Conservation (phyloP, 129 eudicot genomes). For the Lactuca sativa region DNA sequence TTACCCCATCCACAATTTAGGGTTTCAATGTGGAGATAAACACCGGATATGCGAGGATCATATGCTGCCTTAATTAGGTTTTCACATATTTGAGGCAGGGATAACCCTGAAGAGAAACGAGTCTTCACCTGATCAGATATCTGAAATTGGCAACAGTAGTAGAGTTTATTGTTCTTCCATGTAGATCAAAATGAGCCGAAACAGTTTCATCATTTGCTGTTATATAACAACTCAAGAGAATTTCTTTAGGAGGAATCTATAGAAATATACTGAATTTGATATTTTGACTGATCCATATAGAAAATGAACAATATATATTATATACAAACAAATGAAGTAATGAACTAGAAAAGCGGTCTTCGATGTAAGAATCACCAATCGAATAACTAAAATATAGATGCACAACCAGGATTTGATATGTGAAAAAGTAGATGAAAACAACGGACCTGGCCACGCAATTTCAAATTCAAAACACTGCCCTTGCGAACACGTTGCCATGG, state of each 20-base stretch:
- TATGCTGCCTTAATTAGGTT: conserved; percentile 81
- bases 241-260: too few species aligned
- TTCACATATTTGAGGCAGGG: conserved; percentile 91
- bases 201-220: too few species aligned
- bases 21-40: conserved; percentile 79
- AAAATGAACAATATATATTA: too few species aligned
- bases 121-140: conserved; percentile 86
- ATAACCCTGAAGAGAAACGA: conserved; percentile 77
- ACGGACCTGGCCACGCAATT: conserved; percentile 83
- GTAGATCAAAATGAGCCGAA: too few species aligned
- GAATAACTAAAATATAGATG: neutral
- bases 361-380: neutral
- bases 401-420: neutral
- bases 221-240: too few species aligned
- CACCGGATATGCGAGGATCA: conserved; percentile 89
- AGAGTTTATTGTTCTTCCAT: neutral
- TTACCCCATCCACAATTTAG: conserved; percentile 91
- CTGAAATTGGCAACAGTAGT: conserved; percentile 39
- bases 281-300: too few species aligned
- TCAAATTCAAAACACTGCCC: conserved; percentile 81
- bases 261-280: too few species aligned
- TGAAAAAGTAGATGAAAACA: neutral
- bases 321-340: too few species aligned
- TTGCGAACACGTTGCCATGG: conserved; percentile 94
- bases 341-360: neutral